Base-by-base conservation (phyloP, 192 early-diverging fungal genomes). In the Coemansia sp. region DNA sequence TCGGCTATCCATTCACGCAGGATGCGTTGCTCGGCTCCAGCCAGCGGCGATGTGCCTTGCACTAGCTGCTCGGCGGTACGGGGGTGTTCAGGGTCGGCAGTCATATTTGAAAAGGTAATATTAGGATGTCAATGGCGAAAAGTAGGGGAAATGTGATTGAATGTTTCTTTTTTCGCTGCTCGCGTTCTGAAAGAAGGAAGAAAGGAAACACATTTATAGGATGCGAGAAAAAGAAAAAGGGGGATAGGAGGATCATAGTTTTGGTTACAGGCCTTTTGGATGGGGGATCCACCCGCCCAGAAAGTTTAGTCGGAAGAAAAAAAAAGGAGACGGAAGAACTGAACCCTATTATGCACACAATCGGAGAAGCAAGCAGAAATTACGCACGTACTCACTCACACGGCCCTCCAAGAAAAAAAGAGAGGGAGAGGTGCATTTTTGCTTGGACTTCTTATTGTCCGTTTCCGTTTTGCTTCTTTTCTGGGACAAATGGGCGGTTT, bases 1-100 rank as follows among this genome's bases (percentile, higher is more conserved):
- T 64, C 59, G 7, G 78, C 55, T 41, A 81, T 62, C 78, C 78
- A 81, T 52, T 81, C 78, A 46, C 78, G 73, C 45, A 81, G 45
- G 20, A 81, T 55, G 10, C 73, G 78, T 41, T 81, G 78, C 69
- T 81, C 78, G 1, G 55, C 60, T 10, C 78, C 78, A 4, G 73
- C 69, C 16, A 81, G 60, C 43, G 73, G 73, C 51, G 66, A 75
- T 26, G 58, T 33, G 24, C 69, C 52, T 14, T 9, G 43, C 2
- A 71, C 57, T 11, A 80, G 53, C 43, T 67, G 35, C 6, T 75
- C 77, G 18, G 73, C 55, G 7, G 71, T 33, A 4, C 77, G 67
- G 7, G 49, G 49, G n/a, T n/a, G n/a, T 14, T 52, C 49, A 14
- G 49, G 24, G 9, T 6, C 49, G 23, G 49, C 12, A 24, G 49